phyloP scores from a whole-genome alignment of 306 rosid genomes.

The Ziziphus jujuba region DNA sequence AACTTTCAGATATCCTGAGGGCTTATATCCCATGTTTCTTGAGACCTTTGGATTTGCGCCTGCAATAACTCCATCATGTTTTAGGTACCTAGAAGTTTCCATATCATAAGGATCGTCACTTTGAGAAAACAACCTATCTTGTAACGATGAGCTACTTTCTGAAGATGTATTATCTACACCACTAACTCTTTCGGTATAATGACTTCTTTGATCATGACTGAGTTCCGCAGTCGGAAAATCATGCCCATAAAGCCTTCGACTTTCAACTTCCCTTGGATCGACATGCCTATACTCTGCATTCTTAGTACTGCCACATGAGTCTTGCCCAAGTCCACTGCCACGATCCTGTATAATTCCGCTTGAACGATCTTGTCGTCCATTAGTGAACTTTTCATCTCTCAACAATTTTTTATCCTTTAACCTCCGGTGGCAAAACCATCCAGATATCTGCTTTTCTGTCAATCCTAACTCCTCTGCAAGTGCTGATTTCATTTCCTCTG shows the following conservation, averaged over 20 bases:
- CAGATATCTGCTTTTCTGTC: slow-evolving; percentile 95
- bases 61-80: slow-evolving; percentile 54
- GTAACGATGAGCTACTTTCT: slow-evolving; percentile 82
- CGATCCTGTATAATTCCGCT: slow-evolving; percentile 86
- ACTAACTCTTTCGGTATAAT: slow-evolving; percentile 46
- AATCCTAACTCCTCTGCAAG: slow-evolving; percentile 71
- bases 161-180: slow-evolving; percentile 78
- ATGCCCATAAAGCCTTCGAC: slow-evolving; percentile 62
- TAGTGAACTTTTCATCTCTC: slow-evolving; percentile 58
- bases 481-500: slow-evolving; percentile 77
- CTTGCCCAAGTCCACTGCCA: slow-evolving; percentile 95
- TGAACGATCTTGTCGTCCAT: slow-evolving; percentile 89
- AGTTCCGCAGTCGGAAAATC: slow-evolving; percentile 54
- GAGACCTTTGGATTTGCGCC: slow-evolving; percentile 56
- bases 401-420: slow-evolving; percentile 79
- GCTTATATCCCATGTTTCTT: slow-evolving; percentile 59
- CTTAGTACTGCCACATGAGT: slow-evolving; percentile 97
- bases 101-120: slow-evolving; percentile 59
- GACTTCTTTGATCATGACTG: slow-evolving; percentile 46
- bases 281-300: slow-evolving; percentile 70
- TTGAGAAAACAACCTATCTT: slow-evolving; percentile 59
- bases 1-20: slow-evolving; percentile 94
- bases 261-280: slow-evolving; percentile 95
- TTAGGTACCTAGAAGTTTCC: slow-evolving; percentile 62
- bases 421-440: slow-evolving; percentile 99